phyloP scores from a whole-genome alignment of 2,329 filamentous ascomycete species.

The Plectosphaerella sp. region DNA sequence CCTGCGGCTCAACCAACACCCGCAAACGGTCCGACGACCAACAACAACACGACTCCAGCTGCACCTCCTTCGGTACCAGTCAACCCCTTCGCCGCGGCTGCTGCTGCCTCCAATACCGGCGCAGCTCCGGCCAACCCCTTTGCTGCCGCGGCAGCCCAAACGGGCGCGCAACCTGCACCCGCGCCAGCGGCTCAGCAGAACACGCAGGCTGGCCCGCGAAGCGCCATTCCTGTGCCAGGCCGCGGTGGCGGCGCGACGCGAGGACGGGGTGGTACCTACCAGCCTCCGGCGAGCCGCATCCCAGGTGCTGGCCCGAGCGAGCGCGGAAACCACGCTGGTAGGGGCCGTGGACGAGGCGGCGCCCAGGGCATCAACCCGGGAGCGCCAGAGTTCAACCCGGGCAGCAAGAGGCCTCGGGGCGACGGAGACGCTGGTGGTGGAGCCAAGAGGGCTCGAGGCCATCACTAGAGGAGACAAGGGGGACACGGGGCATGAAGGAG shows the following conservation, averaged over 20 bases:
- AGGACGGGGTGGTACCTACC: constrained; percentile 31
- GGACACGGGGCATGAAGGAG: not conserved
- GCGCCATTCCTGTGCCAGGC: constrained; percentile 35
- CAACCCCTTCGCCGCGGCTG: constrained; percentile 8
- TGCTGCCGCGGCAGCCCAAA: constrained; percentile 5
- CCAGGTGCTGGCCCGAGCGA: constrained; percentile 24
- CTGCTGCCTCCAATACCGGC: not conserved
- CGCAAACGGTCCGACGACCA: constrained; percentile 1
- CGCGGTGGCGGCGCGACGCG: constrained; percentile 27
- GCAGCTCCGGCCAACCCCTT: constrained; percentile 2
- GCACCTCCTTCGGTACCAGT: not conserved
- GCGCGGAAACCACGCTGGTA: constrained; percentile 24
- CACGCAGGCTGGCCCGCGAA: constrained; percentile 9
- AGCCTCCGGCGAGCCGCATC: constrained; percentile 30
- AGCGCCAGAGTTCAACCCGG: constrained; percentile 53
- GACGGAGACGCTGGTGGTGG: constrained; percentile 40
- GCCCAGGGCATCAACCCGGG: constrained; percentile 40
- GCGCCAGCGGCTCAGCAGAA: constrained; percentile 20
- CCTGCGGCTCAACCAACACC: not conserved
- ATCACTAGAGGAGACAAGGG: constrained; percentile 18
- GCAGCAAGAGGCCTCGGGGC: constrained; percentile 53
- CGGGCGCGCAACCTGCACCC: constrained; percentile 13
- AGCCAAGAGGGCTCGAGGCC: constrained; percentile 36
- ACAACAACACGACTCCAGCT: not conserved
- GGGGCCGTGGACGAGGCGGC: constrained; percentile 31